phyloP scores from a whole-genome alignment of 805 yeast genomes.

The Ogataea ramenticola region DNA sequence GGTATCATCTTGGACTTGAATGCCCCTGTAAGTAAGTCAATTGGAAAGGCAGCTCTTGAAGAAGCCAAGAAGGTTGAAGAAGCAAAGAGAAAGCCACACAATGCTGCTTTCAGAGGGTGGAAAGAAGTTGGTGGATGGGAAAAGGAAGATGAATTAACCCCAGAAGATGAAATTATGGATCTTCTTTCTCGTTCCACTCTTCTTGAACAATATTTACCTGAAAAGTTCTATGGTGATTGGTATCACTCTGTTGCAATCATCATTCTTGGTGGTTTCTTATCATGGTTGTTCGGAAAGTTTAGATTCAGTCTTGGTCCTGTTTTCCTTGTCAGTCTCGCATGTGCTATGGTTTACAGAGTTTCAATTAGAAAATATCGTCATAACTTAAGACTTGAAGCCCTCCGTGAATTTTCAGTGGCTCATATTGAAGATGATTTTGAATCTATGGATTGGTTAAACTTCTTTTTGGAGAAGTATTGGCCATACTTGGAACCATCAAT shows the following conservation, averaged over 20 bases:
- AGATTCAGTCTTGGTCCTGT: constrained; percentile 75
- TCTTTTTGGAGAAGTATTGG: constrained; percentile 90
- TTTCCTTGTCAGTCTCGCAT: constrained; percentile 58
- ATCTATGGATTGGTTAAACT: constrained; percentile 92
- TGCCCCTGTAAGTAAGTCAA: constrained; percentile 22
- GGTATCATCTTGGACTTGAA: constrained; percentile 11
- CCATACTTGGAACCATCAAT: constrained; percentile 81
- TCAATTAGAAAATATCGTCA: constrained; percentile 77
- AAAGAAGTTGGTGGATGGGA: constrained; percentile 88
- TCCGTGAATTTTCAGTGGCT: constrained; percentile 76
- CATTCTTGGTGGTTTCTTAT: constrained; percentile 57
- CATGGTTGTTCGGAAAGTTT: constrained; percentile 76
- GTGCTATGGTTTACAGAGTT: constrained; percentile 70
- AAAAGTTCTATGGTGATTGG: constrained; percentile 88
- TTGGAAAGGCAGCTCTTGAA: constrained; percentile 12
- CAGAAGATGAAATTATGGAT: constrained; percentile 69
- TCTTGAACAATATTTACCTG: constrained; percentile 70
- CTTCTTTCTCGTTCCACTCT: constrained; percentile 62
- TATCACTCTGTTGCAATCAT: constrained; percentile 79
- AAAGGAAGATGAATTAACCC: constrained; percentile 52
- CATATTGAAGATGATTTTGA: constrained; percentile 85
- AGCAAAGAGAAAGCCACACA: constrained; percentile 39
- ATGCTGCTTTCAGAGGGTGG: constrained; percentile 84
- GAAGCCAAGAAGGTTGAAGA: constrained; percentile 12
- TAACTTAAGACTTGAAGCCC: constrained; percentile 67